Evolutionary conservation across 176 grass and related monocot species (phyloP).

Genomic region (Oryza punctata): DNA sequence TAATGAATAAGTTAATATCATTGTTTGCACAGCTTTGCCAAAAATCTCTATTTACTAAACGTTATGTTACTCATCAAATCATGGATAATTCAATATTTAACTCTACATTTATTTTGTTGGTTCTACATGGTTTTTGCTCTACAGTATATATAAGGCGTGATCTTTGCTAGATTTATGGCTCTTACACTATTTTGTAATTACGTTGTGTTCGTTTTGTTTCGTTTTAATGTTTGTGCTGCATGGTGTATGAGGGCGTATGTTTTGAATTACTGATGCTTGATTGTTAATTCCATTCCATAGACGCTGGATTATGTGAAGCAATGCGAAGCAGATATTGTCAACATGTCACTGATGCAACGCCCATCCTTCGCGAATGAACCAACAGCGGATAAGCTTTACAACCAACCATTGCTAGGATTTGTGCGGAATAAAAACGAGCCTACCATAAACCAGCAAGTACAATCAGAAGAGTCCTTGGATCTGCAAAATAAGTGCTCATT

Average conservation of each 20-base stretch:
- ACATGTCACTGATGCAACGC: slow-evolving; percentile 71
- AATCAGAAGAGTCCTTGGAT: slow-evolving; percentile 8
- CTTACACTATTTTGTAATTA: background rate
- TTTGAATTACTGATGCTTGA: slow-evolving; percentile 10
- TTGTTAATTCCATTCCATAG: slow-evolving; percentile 41
- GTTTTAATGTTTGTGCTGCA: background rate
- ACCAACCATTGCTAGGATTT: slow-evolving; percentile 73
- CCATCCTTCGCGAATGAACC: slow-evolving; percentile 70
- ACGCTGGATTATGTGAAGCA: slow-evolving; percentile 81
- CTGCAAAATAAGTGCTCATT: slow-evolving; percentile 32
- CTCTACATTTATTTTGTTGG: background rate
- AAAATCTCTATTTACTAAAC: background rate
- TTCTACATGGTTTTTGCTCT: background rate
- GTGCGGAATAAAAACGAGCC: slow-evolving; percentile 52
- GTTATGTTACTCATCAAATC: slow-evolving; percentile 11
- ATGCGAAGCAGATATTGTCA: slow-evolving; percentile 79
- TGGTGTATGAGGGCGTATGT: background rate
- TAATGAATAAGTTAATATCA: slow-evolving; percentile 24
- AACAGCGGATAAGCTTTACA: slow-evolving; percentile 76
- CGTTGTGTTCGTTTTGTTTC: slow-evolving; percentile 14
- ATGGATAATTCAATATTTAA: background rate
- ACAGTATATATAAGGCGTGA: background rate
- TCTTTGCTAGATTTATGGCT: background rate
- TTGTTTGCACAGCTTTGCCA: background rate
- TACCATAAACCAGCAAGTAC: slow-evolving; percentile 36